Base-by-base conservation (phyloP, 108 stramenopile species). In the Cyclostephanos tholiformis region DNA sequence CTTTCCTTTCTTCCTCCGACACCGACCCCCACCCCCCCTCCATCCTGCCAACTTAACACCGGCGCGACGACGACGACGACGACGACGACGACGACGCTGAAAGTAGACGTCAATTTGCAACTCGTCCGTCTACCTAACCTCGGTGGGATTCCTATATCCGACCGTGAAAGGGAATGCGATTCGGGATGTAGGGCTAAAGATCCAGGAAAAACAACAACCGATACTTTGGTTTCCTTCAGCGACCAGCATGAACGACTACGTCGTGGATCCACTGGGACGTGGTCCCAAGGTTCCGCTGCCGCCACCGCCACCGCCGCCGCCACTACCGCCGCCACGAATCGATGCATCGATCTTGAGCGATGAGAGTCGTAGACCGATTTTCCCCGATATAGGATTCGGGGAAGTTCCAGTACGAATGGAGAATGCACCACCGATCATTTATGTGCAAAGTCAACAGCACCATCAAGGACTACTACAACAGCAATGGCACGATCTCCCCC, bases 261-360 rank as follows among this genome's bases (percentile, higher is more conserved):
- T 71, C 9, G 39, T 62, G 29, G 71, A 72, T 60, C 71, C 71
- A 26, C 32, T 72, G 35, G 61, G 61, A 25, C 71, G 71, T 20
- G 62, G 62, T 39, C 71, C 71, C 29, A 72, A 49, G 48, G 6
- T 20, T 27, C 59, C 23, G 3, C 70, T 4, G 17, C 62, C 71
- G 4, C 65, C 65, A 14, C 65, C 46, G 43, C 46, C 44, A 48
- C 60, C 46, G 19, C 61, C 43, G 3, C 32, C 32, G 19, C 35
- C 41, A 41, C 8, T 12, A 10, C 41, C 44, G 16, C 44, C 41
- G 41, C 41, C 11, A 41, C 41, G 41, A 41, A 60, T 58, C 10
- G 23, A 44, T 48, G 29, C 44, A 20, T 1, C 30, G 48, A 5
- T 23, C 32, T 0, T 48, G 7, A 41, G 56, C 0, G 46, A 22